Conservation (phyloP, 2,329 filamentous ascomycete genomes). For the Rutstroemia sp. region DNA sequence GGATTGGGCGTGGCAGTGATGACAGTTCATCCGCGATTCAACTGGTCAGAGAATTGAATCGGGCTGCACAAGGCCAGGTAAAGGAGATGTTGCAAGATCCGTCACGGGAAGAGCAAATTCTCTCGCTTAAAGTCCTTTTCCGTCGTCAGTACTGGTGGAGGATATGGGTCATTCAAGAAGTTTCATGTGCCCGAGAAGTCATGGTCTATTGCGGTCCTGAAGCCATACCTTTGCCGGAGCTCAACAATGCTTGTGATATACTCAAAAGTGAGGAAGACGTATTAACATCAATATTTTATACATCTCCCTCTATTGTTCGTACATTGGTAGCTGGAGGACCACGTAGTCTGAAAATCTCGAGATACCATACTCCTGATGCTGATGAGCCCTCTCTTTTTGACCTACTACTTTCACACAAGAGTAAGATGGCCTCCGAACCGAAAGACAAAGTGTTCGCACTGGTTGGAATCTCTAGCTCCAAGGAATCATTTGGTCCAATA, state of each 20-base stretch:
- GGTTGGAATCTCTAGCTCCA: slow-evolving; percentile 21
- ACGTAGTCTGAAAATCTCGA: slow-evolving; percentile 19
- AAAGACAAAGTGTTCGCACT: slow-evolving; percentile 27
- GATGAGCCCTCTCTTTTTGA: slow-evolving; percentile 20
- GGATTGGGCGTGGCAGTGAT: slow-evolving; percentile 15
- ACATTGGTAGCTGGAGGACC: slow-evolving; percentile 21
- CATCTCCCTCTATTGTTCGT: slow-evolving; percentile 13
- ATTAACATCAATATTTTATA: slow-evolving; percentile 15
- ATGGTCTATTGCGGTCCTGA: slow-evolving; percentile 33
- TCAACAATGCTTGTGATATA: slow-evolving; percentile 24
- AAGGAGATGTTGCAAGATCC: slow-evolving; percentile 12
- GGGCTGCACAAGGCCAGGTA: slow-evolving; percentile 10
- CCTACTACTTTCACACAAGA: slow-evolving; percentile 22
- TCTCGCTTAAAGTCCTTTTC: slow-evolving; percentile 31
- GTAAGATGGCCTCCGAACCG: slow-evolving; percentile 25
- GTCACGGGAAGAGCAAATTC: slow-evolving; percentile 18
- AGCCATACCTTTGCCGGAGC: slow-evolving; percentile 31
- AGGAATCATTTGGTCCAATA: slow-evolving; percentile 16
- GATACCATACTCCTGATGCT: slow-evolving; percentile 12
- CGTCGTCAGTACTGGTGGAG: slow-evolving; percentile 34
- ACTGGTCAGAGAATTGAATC: slow-evolving; percentile 16
- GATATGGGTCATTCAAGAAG: slow-evolving; percentile 38
- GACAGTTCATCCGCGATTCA: slow-evolving; percentile 12
- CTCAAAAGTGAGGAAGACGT: slow-evolving; percentile 12
- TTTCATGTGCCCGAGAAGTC: slow-evolving; percentile 31